Base-by-base conservation (phyloP, 108 stramenopile species). In the Cyclostephanos tholiformis region DNA sequence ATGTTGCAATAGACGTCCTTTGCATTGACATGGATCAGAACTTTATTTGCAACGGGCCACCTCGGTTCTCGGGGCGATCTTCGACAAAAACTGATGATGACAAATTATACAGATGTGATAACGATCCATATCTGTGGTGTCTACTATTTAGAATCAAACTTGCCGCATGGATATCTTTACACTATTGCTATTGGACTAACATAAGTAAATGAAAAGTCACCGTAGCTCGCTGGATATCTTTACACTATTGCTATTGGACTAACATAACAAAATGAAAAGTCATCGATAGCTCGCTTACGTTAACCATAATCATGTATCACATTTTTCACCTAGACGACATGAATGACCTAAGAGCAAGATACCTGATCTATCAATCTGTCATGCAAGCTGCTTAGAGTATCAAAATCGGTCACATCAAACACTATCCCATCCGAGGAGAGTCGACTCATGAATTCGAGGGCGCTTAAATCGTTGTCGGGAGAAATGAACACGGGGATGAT, bases 401-500 rank as follows among this genome's bases (percentile, higher is more conserved):
- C 77, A 72, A 79, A 79, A 32, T 63, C 71, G 12, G 48, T 67
- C 43, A 79, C 77, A 67, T 79, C 77, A 53, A 79, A 79, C 35
- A 79, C 77, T 30, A 67, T 32, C 6, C 69, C 77, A 63, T 71
- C 70, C 59, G 56, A 65, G 57, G 53, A 58, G 4, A 78, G 56
- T 39, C 19, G 23, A 2, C 62, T 48, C 69, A 78, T 78, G 27
- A 78, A 78, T 44, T 39, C 19, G 14, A 70, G 23, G 17, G 69
- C 52, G 60, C 58, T 39, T 2, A 26, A 19, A 39, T 65, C 69
- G 35, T 71, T 51, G 22, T 53, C 19, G 20, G 29, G 29, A 6
- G 66, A 67, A 38, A 79, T 79, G 58, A 79, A 79, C 19, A 79
- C 51, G 17, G 77, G 77, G 26, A 79, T 79, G 60, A 79, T 72